Conservation (phyloP, 306 rosid species). For the Dalbergia cultrata region DNA sequence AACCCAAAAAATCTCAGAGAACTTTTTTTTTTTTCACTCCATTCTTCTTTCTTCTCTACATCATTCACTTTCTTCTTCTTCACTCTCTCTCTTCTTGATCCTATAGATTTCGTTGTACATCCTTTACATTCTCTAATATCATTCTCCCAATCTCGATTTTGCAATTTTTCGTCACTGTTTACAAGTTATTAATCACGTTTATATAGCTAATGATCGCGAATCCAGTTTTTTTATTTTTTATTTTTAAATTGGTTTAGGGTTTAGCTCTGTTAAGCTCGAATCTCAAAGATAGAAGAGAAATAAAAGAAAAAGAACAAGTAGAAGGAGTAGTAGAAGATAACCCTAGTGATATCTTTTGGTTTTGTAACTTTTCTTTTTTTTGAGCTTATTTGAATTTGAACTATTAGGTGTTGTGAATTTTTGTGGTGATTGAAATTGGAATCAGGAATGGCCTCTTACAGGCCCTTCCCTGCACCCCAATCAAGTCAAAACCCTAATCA, state of each 20-base stretch:
- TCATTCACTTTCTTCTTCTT: neutral
- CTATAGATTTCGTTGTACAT: neutral
- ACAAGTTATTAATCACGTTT: neutral
- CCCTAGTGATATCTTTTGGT: slow-evolving; percentile 33
- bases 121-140: neutral
- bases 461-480: slow-evolving; percentile 95
- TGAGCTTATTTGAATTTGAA: neutral
- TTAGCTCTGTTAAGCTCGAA: slow-evolving; percentile 17
- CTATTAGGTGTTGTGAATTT: neutral
- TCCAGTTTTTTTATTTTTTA: neutral
- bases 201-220: neutral
- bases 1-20: too few species aligned
- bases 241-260: slow-evolving; percentile 27
- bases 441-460: slow-evolving; percentile 80
- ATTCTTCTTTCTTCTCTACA: neutral
- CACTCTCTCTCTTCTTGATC: neutral
- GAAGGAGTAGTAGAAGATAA: neutral
- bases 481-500: slow-evolving; percentile 69
- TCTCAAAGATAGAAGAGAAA: neutral
- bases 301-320: neutral
- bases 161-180: neutral
- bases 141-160: neutral
- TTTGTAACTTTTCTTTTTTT: neutral
- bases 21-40: neutral
- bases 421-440: neutral